phyloP scores from a whole-genome alignment of 371 early-diverging fungal species.

The Mucor velutinosus region DNA sequence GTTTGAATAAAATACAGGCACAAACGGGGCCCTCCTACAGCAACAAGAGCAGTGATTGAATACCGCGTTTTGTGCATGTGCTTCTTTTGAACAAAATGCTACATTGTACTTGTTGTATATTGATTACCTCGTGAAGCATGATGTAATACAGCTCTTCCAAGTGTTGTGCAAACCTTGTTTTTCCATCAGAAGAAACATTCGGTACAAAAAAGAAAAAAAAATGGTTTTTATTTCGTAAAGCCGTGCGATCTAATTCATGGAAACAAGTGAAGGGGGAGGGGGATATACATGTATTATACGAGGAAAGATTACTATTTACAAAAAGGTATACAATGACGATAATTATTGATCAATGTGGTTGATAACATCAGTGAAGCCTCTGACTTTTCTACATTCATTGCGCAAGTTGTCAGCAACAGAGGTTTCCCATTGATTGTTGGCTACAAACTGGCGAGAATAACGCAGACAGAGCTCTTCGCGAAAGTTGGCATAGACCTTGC shows the following conservation, averaged over 20 bases:
- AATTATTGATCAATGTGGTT: conserved; percentile 9
- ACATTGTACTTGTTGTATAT: background rate
- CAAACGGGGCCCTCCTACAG: background rate
- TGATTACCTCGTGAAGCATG: background rate
- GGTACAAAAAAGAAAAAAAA: background rate
- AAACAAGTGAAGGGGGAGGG: background rate
- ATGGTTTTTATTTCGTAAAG: background rate
- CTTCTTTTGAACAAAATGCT: background rate
- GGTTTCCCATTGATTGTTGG: conserved; percentile 51
- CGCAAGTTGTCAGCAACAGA: conserved; percentile 51
- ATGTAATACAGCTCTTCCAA: background rate
- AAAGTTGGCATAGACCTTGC: conserved; percentile 63
- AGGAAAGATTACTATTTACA: background rate
- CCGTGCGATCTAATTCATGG: background rate
- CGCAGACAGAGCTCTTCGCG: conserved; percentile 68
- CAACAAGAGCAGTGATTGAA: background rate
- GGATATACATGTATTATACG: background rate
- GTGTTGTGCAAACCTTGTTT: background rate
- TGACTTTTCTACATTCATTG: conserved; percentile 54
- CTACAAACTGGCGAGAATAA: conserved; percentile 58
- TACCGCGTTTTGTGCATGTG: background rate
- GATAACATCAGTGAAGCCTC: conserved; percentile 38
- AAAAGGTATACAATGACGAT: conserved; percentile 12
- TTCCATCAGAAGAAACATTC: background rate
- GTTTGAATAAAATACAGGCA: background rate